Base-by-base conservation (phyloP, 495 filamentous ascomycete genomes). In the Amorphotheca resinae region DNA sequence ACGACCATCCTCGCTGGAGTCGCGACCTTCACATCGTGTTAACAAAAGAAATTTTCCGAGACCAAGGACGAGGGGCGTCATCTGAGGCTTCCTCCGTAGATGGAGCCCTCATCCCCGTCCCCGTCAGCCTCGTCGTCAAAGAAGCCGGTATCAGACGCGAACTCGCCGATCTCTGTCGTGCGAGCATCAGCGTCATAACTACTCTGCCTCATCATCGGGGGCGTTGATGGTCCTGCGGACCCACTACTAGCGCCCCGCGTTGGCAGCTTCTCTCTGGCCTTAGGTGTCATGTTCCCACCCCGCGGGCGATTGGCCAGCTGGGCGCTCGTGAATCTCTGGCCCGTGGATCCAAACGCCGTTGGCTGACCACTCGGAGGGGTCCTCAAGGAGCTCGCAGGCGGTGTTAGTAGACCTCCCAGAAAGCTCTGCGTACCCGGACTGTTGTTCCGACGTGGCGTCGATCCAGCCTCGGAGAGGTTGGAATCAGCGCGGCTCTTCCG, bases 361-460 rank as follows among this genome's bases (percentile, higher is more conserved):
- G 74, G 65, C 22, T 70, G 69, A 32, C 41, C 11, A 28, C 22
- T 38, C 8, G 38, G 14, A 26, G 46, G 57, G 38, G 78, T 73
- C 16, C 48, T 26, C 8, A 33, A 22, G 14, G 21, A 31, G 9
- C 18, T 37, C 22, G 77, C 71, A 9, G 86, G 87, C 14, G 87
- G 85, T 3, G 87, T 93, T 64, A 93, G 60, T 12, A 93, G 75
- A 2, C 87, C 86, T 0, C 84, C 80, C 18, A 86, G 69, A 41
- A 56, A 56, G 17, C 32, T 33, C 16, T 63, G 63, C 5, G 59
- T 49, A 22, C 67, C 63, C 22, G 69, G 72, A 17, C 64, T 61
- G 53, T 79, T 80, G 53, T 79, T 80, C 3, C 79, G 81, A 1
- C 79, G 82, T 17, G 79, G 68, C 33, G 59, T 74, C 6, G 47